A percentile compares a stretch with the other conserved stretches of the same genome.
These are phyloP conservation scores for Trichoderma sp. DNA, from an alignment of 2,329 filamentous ascomycete genomes.

Conservation along the genomic window DNA sequence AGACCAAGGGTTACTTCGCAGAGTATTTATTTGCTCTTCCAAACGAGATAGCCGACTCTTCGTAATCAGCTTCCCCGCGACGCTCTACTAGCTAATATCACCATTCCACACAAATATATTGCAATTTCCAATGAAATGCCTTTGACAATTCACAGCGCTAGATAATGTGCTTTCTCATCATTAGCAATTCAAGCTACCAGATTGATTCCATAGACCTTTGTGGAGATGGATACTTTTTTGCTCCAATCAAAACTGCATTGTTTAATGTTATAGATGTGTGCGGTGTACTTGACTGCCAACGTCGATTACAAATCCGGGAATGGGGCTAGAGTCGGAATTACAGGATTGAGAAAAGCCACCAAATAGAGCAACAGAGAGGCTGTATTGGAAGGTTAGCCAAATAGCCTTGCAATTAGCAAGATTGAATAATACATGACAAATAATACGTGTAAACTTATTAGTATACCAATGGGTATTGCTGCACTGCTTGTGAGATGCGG, in stretches of 20 bases:
- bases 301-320: slow-evolving; percentile 17
- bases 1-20: not conserved
- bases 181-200: not conserved
- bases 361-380: not conserved
- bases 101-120: not conserved
- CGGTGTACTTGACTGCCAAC: not conserved
- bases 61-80: not conserved
- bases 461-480: not conserved
- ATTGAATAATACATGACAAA: slow-evolving; percentile 18
- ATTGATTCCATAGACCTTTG: slow-evolving; percentile 16
- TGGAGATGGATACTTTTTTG: not conserved
- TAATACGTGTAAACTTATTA: not conserved
- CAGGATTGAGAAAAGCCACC: not conserved
- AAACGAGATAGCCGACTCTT: not conserved
- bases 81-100: not conserved
- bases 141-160: not conserved
- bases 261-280: not conserved
- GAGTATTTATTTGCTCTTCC: not conserved
- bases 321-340: slow-evolving; percentile 5
- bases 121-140: not conserved
- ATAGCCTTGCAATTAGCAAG: not conserved
- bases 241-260: not conserved
- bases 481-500: not conserved
- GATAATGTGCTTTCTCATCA: slow-evolving; percentile 16
- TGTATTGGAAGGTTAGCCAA: not conserved